Evolutionary conservation across 1,284 basidiomycete genomes (phyloP).

Genomic region (Puccinia hordei): DNA sequence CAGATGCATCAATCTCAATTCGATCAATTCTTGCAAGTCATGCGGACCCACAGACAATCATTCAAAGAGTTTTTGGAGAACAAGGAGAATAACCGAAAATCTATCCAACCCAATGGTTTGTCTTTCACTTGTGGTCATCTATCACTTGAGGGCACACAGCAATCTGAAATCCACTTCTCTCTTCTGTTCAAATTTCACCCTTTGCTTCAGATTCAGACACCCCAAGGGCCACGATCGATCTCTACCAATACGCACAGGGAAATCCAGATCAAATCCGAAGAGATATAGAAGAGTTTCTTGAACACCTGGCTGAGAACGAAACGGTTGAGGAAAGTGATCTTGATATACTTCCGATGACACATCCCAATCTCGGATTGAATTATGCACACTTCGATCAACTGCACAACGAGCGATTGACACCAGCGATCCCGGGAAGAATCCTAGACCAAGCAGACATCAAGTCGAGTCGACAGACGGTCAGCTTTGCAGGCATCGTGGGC

Average conservation of each 20-base stretch:
- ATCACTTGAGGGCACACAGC: background rate
- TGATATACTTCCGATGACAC: constrained; percentile 38
- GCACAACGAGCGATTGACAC: constrained; percentile 48
- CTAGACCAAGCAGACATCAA: constrained; percentile 44
- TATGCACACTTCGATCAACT: constrained; percentile 50
- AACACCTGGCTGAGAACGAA: constrained; percentile 15
- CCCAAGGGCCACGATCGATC: background rate
- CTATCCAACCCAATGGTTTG: background rate
- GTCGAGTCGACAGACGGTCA: constrained; percentile 44
- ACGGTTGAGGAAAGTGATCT: constrained; percentile 16
- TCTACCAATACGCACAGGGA: constrained; percentile 46
- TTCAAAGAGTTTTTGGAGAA: constrained; percentile 44
- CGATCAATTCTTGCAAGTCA: constrained; percentile 31
- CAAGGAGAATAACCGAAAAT: constrained; percentile 32
- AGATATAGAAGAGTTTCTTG: constrained; percentile 49
- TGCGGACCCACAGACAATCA: constrained; percentile 9
- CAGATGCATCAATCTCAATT: constrained; percentile 50
- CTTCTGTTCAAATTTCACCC: background rate
- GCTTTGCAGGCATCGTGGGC: constrained; percentile 42
- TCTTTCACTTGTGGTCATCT: background rate
- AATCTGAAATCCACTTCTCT: background rate
- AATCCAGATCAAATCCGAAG: constrained; percentile 47
- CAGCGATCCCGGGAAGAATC: constrained; percentile 42
- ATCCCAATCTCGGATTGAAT: constrained; percentile 48
- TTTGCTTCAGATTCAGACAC: background rate